Base-by-base conservation (phyloP, 371 early-diverging fungal genomes). In the Globomyces sp. region DNA sequence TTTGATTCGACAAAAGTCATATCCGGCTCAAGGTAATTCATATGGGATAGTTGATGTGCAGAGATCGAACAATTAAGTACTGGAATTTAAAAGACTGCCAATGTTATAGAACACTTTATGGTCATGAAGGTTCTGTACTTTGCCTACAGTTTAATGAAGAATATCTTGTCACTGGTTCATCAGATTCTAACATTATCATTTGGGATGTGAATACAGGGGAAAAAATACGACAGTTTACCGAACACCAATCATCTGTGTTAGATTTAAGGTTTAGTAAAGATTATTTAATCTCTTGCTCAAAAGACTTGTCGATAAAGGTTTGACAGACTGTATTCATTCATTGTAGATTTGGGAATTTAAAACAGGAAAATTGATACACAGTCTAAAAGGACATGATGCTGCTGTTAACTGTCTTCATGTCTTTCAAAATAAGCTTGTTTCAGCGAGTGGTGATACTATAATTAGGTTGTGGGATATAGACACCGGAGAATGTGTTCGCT, bases 111-210 rank as follows among this genome's bases (percentile, higher is more conserved):
- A 92, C 92, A 0, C 71, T 98, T 42, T 67, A 67, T 0, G 95
- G 96, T 8, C 99, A 99, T 68, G 79, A 79, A 41, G 91, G 90
- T 2, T 93, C 94, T 5, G 95, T 99, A 0, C 82, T 97, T 8
- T 92, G 93, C 64, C 79, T 99, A 53, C 90, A 94, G 71, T 93
- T 91, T 74, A 85, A 94, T 66, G 81, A 83, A 13, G 71, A 82
- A 0, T 79, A 86, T 46, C 77, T 99, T 70, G 90, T 97, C 2
- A 90, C 96, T 0, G 97, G 97, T 2, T 93, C 94, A 2, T 91
- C 94, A 39, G 99, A 99, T 74, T 72, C 78, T 2, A 92, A 92
- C 2, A 85, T 93, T 43, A 87, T 94, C 36, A 78, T 97, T 3
- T 98, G 98, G 97, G 86, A 88, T 66, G 82, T 89, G 77, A 76